Base-by-base conservation (phyloP, 176 grass and related monocot species). In the Eragrostis nindensis region DNA sequence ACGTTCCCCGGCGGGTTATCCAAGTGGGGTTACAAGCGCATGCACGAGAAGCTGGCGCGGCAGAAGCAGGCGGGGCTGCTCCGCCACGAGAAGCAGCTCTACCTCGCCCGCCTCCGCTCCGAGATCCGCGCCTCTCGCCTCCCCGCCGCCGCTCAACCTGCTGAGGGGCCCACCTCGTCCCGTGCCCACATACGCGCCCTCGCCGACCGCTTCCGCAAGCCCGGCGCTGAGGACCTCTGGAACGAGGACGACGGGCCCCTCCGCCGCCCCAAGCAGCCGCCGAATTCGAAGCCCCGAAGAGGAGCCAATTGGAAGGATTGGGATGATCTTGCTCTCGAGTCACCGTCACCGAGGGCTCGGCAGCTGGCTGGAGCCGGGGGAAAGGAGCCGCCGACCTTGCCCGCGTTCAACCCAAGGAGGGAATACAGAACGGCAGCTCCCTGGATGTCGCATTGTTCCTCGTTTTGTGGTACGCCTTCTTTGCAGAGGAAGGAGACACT, bases 1-100 rank as follows among this genome's bases (percentile, higher is more conserved):
- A 97, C 91, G 66, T 97, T 97, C 80, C 87, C 95, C 3, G 92
- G 92, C 0, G 95, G 95, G 64, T 83, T 98, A 21, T 87, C 82
- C 24, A 98, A 93, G 75, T 98, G 95, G 95, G 90, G 94, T 74
- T 87, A 98, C 92, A 94, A 86, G 86, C 83, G 95, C 65, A 89
- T 94, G 94, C 94, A 94, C 72, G 92, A 97, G 87, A 97, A 94
- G 83, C 80, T 94, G 48, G 94, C 92, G 52, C 82, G 87, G 53
- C 76, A 85, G 55, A 97, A 97, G 87, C 72, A 91, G 75, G 80
- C 45, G 44, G 77, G 91, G 38, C 87, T 97, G 76, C 87, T 97
- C 38, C 81, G 86, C 63, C 77, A 94, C 71, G 92, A 94, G 85
- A 98, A 94, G 82, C 89, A 94, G 89, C 85, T 92, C 74, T 94